phyloP scores from a whole-genome alignment of 768 basidiomycete species.

The Tulasnella sp. region DNA sequence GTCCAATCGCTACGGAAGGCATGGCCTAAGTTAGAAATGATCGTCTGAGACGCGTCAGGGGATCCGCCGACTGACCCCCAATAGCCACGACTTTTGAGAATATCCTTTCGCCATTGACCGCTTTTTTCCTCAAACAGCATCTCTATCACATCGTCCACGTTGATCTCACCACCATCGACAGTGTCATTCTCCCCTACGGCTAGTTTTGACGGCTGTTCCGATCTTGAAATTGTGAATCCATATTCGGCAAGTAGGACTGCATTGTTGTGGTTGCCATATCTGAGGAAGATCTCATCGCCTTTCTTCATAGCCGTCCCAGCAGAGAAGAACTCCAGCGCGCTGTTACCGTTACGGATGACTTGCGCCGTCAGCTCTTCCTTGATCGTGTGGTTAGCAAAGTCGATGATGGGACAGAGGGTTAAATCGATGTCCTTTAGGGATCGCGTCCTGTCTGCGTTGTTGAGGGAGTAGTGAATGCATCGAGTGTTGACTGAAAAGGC shows the following conservation, averaged over 20 bases:
- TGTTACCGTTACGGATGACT: not conserved
- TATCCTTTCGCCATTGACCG: conserved; percentile 39
- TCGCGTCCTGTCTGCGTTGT: conserved; percentile 18
- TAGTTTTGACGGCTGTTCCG: conserved; percentile 6
- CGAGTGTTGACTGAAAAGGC: conserved; percentile 77
- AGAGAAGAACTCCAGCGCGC: conserved; percentile 1
- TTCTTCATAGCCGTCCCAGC: conserved; percentile 26
- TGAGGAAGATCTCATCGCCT: conserved; percentile 62
- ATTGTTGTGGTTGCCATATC: conserved; percentile 75
- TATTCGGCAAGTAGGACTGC: conserved; percentile 77
- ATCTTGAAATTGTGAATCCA: conserved; percentile 50
- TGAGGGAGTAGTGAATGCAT: conserved; percentile 47
- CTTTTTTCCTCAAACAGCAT: conserved; percentile 38
- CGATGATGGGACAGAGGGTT: conserved; percentile 80
- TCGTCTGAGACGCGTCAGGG: too few species aligned
- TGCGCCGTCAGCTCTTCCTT: conserved; percentile 21
- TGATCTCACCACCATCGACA: conserved; percentile 41
- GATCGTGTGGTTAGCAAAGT: conserved; percentile 72
- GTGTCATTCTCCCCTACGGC: conserved; percentile 14
- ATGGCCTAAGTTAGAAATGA: not conserved
- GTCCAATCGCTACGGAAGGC: conserved; percentile 59
- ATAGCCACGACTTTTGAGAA: conserved; percentile 56
- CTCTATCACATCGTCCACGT: conserved; percentile 47
- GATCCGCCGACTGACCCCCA: conserved; percentile 72
- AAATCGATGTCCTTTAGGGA: conserved; percentile 57